Evolutionary conservation across 306 rosid species (phyloP), one percentile per base, ranked within the genome.

Genomic region (Rubus idaeus): DNA sequence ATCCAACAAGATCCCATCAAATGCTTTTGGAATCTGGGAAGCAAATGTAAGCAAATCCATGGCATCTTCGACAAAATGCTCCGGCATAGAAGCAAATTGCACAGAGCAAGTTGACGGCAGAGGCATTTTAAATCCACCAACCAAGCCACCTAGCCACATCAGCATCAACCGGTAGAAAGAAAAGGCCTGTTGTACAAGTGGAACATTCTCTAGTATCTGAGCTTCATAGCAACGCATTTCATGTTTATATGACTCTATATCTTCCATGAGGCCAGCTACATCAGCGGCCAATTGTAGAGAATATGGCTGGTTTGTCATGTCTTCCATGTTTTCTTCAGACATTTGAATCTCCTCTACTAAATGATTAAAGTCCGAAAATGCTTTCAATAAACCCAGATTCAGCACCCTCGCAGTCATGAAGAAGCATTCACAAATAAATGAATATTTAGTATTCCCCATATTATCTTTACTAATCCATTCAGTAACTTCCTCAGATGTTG

Each of bases 391-490:
- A 67, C 99, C 99, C 78, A 95, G 78, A 83, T 92, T 87, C 80
- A 95, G 97, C 85, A 92, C 97, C 87, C 99, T 89, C 55, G 94
- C 94, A 61, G 97, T 95, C 97, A 95, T 90, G 88, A 95, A 95
- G 94, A 95, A 95, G 85, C 97, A 95, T 83, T 90, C 97, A 4
- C 97, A 92, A 79, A 89, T 92, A 84, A 95, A 90, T 71, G 95
- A 77, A 80, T 86, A 95, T 79, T 89, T 87, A 45, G 82, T 75
- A 64, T 70, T 83, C 75, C 84, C 83, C 71, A 72, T 65, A 40
- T 68, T 79, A 80, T 74, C 82, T 75, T 84, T 88, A 50, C 87
- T 81, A 74, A 90, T 79, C 97, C 97, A 90, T 65, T 92, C 97
- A 68, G 91, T 65, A 83, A 90, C 93, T 86, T 95, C 97, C 68